Evolutionary conservation across 2,329 filamentous ascomycete genomes (phyloP).

Genomic region (Lecanicillium sp.): DNA sequence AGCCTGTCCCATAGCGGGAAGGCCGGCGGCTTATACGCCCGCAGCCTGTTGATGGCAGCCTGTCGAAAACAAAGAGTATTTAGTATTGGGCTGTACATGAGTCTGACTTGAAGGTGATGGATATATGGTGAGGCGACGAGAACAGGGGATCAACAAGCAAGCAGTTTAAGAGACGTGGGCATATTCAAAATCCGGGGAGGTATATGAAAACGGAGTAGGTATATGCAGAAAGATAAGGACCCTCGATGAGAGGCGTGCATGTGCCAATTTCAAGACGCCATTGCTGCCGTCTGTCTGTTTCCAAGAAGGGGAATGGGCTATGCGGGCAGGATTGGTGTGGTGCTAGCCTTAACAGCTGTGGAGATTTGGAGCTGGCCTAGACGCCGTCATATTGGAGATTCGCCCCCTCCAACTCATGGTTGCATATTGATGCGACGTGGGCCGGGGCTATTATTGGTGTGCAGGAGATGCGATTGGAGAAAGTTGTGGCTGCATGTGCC

Average conservation of each 20-base stretch:
- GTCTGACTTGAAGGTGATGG: neutral
- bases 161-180: neutral
- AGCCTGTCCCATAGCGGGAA: constrained; percentile 58
- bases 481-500: neutral
- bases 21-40: constrained; percentile 53
- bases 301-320: neutral
- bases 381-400: constrained; percentile 5
- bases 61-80: constrained; percentile 24
- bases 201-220: neutral
- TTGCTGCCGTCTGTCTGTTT: neutral
- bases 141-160: neutral
- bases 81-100: constrained; percentile 11
- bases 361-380: neutral
- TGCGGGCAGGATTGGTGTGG: neutral
- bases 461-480: neutral
- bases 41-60: constrained; percentile 55
- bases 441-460: neutral
- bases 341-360: neutral
- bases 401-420: neutral
- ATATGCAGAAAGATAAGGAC: neutral
- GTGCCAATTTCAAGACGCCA: constrained; percentile 1
- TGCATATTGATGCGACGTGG: neutral
- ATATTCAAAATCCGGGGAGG: neutral
- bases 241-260: neutral
- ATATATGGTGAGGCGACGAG: neutral